phyloP scores from a whole-genome alignment of 768 basidiomycete species.

The Collybia sordida region DNA sequence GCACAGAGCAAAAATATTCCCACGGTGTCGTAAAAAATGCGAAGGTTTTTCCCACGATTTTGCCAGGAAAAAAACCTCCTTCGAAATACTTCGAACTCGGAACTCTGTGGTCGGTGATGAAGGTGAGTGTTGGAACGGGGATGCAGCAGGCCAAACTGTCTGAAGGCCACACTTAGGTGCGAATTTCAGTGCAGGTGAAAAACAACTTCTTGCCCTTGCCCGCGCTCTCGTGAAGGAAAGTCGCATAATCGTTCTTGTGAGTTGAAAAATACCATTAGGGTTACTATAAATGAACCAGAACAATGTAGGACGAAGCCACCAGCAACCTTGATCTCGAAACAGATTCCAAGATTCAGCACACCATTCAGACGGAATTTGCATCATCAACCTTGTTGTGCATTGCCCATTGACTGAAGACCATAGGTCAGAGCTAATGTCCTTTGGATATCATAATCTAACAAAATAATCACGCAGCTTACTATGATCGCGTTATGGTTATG shows the following conservation, averaged over 20 bases:
- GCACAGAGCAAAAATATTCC: too few species aligned
- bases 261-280: slow-evolving; percentile 12
- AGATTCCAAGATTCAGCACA: slow-evolving; percentile 58
- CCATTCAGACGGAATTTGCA: slow-evolving; percentile 61
- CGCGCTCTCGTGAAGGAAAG: slow-evolving; percentile 63
- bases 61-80: too few species aligned
- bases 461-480: slow-evolving; percentile 41
- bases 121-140: slow-evolving; percentile 30
- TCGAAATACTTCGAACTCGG: too few species aligned
- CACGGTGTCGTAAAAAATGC: too few species aligned
- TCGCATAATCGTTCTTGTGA: slow-evolving; percentile 53
- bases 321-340: slow-evolving; percentile 62
- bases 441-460: slow-evolving; percentile 4
- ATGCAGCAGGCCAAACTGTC: not conserved
- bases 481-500: slow-evolving; percentile 73
- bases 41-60: too few species aligned
- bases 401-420: slow-evolving; percentile 57
- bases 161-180: slow-evolving; percentile 35
- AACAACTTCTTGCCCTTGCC: slow-evolving; percentile 60
- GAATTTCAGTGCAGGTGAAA: slow-evolving; percentile 67
- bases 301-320: slow-evolving; percentile 56
- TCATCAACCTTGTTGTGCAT: slow-evolving; percentile 55
- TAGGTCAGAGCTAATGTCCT: slow-evolving; percentile 30
- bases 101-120: slow-evolving; percentile 59
- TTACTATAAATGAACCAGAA: not conserved